Evolutionary conservation across 2,329 filamentous ascomycete genomes (phyloP).

Genomic region (Plectosphaerella sp.): DNA sequence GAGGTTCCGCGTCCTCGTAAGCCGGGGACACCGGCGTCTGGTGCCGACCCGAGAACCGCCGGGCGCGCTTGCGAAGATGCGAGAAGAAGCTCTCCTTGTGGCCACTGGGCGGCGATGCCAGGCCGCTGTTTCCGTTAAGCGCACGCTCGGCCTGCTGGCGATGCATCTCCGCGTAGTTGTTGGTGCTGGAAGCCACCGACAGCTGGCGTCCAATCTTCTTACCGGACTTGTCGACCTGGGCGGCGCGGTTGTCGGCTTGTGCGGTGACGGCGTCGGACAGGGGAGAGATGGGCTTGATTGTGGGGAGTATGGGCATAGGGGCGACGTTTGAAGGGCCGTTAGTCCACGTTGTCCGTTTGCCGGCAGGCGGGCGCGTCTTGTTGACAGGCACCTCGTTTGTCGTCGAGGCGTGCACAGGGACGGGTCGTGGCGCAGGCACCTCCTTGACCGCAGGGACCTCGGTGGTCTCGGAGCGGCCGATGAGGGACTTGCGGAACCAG

Average conservation of each 20-base stretch:
- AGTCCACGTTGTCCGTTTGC: slow-evolving; percentile 90
- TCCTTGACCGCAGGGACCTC: slow-evolving; percentile 44
- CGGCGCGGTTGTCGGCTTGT: slow-evolving; percentile 62
- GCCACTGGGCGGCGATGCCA: slow-evolving; percentile 71
- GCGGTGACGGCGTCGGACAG: slow-evolving; percentile 90
- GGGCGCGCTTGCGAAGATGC: slow-evolving; percentile 87
- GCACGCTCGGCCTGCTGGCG: slow-evolving; percentile 88
- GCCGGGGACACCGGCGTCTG: slow-evolving; percentile 74
- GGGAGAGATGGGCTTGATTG: slow-evolving; percentile 92
- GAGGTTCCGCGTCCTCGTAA: slow-evolving; percentile 87
- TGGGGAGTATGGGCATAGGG: slow-evolving; percentile 93
- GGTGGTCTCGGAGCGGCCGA: slow-evolving; percentile 69
- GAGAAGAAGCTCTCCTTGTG: slow-evolving; percentile 98
- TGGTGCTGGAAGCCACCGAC: slow-evolving; percentile 85
- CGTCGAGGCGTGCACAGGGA: slow-evolving; percentile 36
- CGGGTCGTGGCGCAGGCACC: slow-evolving; percentile 35
- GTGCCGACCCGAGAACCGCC: slow-evolving; percentile 87
- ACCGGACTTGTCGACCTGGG: slow-evolving; percentile 49
- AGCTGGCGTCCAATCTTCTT: slow-evolving; percentile 96
- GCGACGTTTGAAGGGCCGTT: slow-evolving; percentile 76
- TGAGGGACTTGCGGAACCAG: slow-evolving; percentile 95
- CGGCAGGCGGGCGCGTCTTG: slow-evolving; percentile 49
- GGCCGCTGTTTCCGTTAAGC: slow-evolving; percentile 73
- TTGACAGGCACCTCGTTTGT: slow-evolving; percentile 33
- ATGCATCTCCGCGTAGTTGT: slow-evolving; percentile 87